Percentiles rank a stretch among this genome's conserved stretches.
These are phyloP conservation scores for Apiospora arundinis DNA, from an alignment of 2,329 filamentous ascomycete species.

Conservation along the genomic window DNA sequence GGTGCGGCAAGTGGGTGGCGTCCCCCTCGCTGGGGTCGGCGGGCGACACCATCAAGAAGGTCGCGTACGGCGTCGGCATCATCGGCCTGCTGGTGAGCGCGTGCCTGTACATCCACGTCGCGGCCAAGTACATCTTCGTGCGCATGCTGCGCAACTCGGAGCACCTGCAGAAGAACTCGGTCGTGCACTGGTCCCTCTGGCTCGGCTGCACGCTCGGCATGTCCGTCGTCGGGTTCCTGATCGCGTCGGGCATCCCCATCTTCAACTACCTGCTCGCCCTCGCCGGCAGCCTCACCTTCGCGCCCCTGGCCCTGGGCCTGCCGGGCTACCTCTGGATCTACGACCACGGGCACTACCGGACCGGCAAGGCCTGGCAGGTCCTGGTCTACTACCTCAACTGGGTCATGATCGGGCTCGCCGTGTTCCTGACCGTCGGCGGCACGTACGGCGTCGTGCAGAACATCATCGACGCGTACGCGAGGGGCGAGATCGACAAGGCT, in stretches of 20 bases:
- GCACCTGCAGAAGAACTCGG: conserved; percentile 39
- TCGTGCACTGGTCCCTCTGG: conserved; percentile 41
- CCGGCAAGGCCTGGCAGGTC: conserved; percentile 34
- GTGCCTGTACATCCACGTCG: conserved; percentile 40
- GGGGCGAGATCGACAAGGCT: conserved; percentile 50
- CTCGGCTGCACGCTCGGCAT: conserved; percentile 35
- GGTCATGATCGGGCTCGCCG: conserved; percentile 43
- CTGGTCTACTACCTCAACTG: conserved; percentile 42
- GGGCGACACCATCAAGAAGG: conserved; percentile 64
- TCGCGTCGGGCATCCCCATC: conserved; percentile 36
- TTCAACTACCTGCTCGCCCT: conserved; percentile 42
- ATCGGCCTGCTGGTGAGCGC: conserved; percentile 56
- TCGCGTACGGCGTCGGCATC: conserved; percentile 65
- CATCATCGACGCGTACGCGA: conserved; percentile 58
- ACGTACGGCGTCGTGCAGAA: conserved; percentile 55
- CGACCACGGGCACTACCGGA: conserved; percentile 42
- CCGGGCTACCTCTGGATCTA: conserved; percentile 46
- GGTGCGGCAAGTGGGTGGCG: conserved; percentile 67
- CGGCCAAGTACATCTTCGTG: conserved; percentile 43
- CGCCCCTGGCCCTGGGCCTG: conserved; percentile 43
- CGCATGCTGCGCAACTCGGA: conserved; percentile 38
- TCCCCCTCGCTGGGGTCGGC: conserved; percentile 67
- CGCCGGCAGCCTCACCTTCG: conserved; percentile 43
- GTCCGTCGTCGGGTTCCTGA: conserved; percentile 32
- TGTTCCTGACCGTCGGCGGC: conserved; percentile 48